Evolutionary conservation across 1,284 basidiomycete species (phyloP), one percentile per base, ranked within the genome.

Genomic region (Puccinia novopanici): DNA sequence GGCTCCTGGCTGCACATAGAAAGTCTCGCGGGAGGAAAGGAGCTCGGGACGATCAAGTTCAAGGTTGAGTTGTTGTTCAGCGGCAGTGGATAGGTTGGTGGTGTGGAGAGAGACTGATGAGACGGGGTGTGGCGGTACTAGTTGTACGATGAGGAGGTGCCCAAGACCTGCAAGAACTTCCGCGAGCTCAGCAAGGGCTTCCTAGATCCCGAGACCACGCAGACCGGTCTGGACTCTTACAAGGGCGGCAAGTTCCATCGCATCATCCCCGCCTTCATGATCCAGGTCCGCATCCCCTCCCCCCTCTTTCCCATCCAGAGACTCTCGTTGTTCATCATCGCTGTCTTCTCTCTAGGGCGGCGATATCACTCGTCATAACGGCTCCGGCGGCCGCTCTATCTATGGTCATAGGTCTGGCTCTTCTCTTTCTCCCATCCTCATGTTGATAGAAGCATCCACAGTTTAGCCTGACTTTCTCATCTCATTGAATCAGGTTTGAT

Each of bases 211-310:
- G 50, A 37, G 30, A 73, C 57, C n/a, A 57, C 37, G 30, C 13
- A 30, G 22, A 59, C 27, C 12, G 75, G 75, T 9, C 22, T 63
- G 13, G 50, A 68, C 24, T 85, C 85, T 24, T 86, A 85, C 81
- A 85, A 86, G 81, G 82, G 82, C 55, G 82, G 82, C 17, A 82
- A 84, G 42, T 86, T 86, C 72, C 85, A 86, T 72, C 83, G 85
- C 54, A 83, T 86, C 79, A 85, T 86, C 81, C 83, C 83, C 34
- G 82, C 84, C 70, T 86, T 86, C 61, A 85, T 86, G 85, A 83
- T 83, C 37, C 85, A 86, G 75, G 85, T 85, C 12, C 83, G 84
- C 45, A 84, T 50, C 30, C 85, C 81, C 85, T 82, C 48, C 40
- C n/a, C 57, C 40, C 2, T 45, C 19, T 30, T 2, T 3, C 13